phyloP scores from a whole-genome alignment of 1,284 basidiomycete genomes.

The Nidula niveotomentosa region DNA sequence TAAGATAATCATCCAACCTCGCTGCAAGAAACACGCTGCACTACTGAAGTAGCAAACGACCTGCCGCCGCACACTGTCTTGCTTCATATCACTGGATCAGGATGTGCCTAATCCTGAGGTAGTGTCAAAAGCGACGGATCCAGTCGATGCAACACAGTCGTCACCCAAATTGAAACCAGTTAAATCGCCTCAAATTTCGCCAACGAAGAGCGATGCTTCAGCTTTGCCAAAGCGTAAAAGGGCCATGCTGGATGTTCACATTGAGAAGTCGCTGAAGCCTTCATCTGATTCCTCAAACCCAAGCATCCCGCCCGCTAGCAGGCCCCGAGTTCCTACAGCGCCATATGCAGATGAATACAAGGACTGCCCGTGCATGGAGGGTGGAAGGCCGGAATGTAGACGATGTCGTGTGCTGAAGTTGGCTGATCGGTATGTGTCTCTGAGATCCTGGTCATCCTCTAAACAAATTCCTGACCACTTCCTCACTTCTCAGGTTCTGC shows the following conservation, averaged over 20 bases:
- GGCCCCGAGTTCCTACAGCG: background rate
- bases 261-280: background rate
- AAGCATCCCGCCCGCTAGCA: background rate
- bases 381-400: constrained; percentile 10
- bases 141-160: background rate
- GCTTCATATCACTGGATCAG: constrained; percentile 9
- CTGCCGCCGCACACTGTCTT: constrained; percentile 9
- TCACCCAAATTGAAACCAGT: background rate
- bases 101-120: background rate
- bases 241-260: no score
- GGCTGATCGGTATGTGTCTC: constrained; percentile 17
- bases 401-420: constrained; percentile 18
- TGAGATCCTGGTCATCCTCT: background rate
- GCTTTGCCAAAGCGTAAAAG: no score
- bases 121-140: background rate
- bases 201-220: no score
- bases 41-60: constrained; percentile 8
- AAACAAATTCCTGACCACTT: background rate
- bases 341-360: constrained; percentile 8
- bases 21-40: constrained; percentile 11
- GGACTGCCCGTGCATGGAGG: constrained; percentile 11
- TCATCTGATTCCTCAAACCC: background rate
- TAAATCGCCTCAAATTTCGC: no score
- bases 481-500: constrained; percentile 4
- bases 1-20: constrained; percentile 21